These are phyloP conservation scores for Geotrichum siamense DNA, from an alignment of 1,139 yeast genomes.

Conservation along the genomic window DNA sequence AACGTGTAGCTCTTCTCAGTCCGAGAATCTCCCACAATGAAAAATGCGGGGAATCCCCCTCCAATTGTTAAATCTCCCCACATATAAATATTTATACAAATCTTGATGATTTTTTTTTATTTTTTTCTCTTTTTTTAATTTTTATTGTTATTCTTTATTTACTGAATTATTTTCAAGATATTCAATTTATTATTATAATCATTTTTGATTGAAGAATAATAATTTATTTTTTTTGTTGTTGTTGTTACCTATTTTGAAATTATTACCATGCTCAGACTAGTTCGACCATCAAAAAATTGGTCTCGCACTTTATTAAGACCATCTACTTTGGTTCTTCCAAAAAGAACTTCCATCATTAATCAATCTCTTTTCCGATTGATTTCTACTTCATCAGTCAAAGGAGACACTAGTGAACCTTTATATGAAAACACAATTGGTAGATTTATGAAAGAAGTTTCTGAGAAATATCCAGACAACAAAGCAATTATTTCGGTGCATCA, in stretches of 20 bases:
- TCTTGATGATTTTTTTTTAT: too few species aligned
- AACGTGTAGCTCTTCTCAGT: too few species aligned
- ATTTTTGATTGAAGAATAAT: too few species aligned
- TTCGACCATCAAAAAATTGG: neutral
- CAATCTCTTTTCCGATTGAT: neutral
- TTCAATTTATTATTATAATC: too few species aligned
- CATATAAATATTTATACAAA: neutral
- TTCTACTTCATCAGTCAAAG: slow-evolving; percentile 21
- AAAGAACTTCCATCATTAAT: neutral
- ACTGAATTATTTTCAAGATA: too few species aligned
- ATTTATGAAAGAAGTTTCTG: slow-evolving; percentile 21
- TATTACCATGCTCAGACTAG: neutral
- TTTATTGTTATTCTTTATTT: too few species aligned
- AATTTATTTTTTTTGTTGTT: too few species aligned
- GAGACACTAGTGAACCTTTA: slow-evolving; percentile 24
- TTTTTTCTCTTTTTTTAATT: neutral
- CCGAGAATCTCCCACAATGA: neutral
- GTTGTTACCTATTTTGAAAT: too few species aligned
- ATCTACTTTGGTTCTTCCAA: neutral
- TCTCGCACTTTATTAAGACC: neutral
- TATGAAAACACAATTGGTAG: slow-evolving; percentile 24
- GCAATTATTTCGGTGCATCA: slow-evolving; percentile 31
- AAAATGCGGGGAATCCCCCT: neutral
- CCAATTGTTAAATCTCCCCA: neutral
- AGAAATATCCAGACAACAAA: slow-evolving; percentile 18